Conservation (phyloP, 495 filamentous ascomycete species). For the Penicillium silybi region DNA sequence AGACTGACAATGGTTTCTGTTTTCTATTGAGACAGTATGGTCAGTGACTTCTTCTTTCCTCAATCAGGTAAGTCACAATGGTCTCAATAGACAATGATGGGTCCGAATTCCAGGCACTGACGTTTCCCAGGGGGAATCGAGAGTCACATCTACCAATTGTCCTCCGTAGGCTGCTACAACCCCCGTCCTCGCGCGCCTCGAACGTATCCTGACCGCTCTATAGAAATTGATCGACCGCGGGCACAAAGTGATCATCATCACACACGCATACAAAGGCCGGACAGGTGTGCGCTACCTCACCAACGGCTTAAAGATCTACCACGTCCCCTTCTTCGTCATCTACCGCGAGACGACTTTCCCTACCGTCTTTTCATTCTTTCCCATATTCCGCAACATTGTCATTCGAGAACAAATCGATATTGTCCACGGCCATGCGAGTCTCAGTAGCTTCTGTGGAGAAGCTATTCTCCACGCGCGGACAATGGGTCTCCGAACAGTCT, state of each 20-base stretch:
- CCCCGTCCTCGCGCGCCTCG: not conserved
- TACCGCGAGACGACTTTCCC: slow-evolving; percentile 94
- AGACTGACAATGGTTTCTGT: not conserved
- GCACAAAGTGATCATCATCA: slow-evolving; percentile 97
- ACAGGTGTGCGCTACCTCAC: slow-evolving; percentile 96
- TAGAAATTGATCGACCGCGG: slow-evolving; percentile 91
- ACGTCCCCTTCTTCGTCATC: slow-evolving; percentile 92
- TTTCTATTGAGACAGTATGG: slow-evolving; percentile 58
- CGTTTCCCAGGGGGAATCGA: slow-evolving; percentile 71
- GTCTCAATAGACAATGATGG: too few relatives aligned
- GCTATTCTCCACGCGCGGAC: slow-evolving; percentile 93
- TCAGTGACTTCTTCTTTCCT: slow-evolving; percentile 98
- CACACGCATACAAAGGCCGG: slow-evolving; percentile 88
- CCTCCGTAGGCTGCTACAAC: slow-evolving; percentile 47
- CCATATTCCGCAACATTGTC: slow-evolving; percentile 91
- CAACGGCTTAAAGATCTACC: slow-evolving; percentile 96
- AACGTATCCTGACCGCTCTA: slow-evolving; percentile 11
- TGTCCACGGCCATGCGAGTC: slow-evolving; percentile 89
- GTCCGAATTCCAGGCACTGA: slow-evolving; percentile 9
- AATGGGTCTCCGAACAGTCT: slow-evolving; percentile 93
- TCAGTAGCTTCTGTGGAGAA: slow-evolving; percentile 91
- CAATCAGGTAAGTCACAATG: slow-evolving; percentile 63
- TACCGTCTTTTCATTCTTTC: slow-evolving; percentile 97
- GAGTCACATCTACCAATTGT: slow-evolving; percentile 97
- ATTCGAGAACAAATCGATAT: slow-evolving; percentile 93